These are phyloP conservation scores for Microsporum audouinii DNA, from an alignment of 2,329 filamentous ascomycete species.

Conservation along the genomic window DNA sequence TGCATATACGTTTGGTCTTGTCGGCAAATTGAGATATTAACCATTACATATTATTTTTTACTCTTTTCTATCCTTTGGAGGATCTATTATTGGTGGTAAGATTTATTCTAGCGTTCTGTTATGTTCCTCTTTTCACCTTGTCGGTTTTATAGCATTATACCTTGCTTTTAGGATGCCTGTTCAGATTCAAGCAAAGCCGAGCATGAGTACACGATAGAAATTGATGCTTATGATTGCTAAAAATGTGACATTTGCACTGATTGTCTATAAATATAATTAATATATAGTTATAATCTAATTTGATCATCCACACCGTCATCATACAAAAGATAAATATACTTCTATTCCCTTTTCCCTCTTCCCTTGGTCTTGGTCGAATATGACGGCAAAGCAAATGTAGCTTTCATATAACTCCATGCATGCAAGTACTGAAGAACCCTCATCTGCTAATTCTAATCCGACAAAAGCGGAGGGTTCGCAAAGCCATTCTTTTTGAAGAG, in stretches of 20 bases:
- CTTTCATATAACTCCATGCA: no score
- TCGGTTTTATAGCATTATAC: not conserved
- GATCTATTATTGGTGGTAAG: not conserved
- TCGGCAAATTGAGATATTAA: conserved; percentile 43
- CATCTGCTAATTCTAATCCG: not conserved
- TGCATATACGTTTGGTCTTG: conserved; percentile 44
- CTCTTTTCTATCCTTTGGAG: not conserved
- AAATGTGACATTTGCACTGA: no score
- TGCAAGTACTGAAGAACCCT: not conserved
- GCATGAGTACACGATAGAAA: not conserved
- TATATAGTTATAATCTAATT: no score
- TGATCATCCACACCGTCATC: no score
- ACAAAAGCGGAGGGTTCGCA: not conserved
- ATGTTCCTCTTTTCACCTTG: not conserved
- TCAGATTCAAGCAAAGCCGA: not conserved
- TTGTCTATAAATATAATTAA: no score
- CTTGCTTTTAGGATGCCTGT: not conserved
- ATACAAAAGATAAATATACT: no score
- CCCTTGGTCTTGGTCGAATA: no score
- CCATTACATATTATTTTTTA: not conserved
- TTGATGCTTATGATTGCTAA: not conserved
- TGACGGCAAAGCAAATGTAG: no score
- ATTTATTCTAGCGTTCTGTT: not conserved
- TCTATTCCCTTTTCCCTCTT: no score
- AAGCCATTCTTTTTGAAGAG: conserved; percentile 29